Conservation (phyloP, 208 protist genomes). For the Tetramitus jugosus region DNA sequence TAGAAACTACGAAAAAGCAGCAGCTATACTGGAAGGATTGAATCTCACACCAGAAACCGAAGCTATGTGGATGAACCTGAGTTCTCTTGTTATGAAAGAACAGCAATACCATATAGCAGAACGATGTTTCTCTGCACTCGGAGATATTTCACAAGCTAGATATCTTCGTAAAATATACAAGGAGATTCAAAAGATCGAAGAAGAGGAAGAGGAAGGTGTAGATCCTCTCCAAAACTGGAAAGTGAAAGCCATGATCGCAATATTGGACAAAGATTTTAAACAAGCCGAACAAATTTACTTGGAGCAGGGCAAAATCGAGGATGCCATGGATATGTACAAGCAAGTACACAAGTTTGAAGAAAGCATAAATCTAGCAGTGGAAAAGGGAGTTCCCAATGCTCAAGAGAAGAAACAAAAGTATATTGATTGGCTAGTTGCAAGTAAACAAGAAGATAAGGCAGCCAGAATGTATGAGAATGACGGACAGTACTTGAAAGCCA, state of each 20-base stretch:
- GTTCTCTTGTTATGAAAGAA: slow-evolving; percentile 65
- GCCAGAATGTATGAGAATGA: slow-evolving; percentile 83
- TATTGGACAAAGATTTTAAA: slow-evolving; percentile 80
- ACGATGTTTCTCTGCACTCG: slow-evolving; percentile 84
- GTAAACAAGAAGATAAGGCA: slow-evolving; percentile 85
- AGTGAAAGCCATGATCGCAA: slow-evolving; percentile 67
- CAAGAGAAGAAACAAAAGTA: slow-evolving; percentile 70
- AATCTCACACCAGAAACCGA: slow-evolving; percentile 70
- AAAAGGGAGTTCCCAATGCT: slow-evolving; percentile 64
- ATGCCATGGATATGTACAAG: slow-evolving; percentile 91
- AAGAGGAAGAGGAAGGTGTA: slow-evolving; percentile 30
- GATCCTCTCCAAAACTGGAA: slow-evolving; percentile 55
- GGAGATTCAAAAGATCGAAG: slow-evolving; percentile 51
- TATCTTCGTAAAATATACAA: slow-evolving; percentile 76
- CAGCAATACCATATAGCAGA: slow-evolving; percentile 79
- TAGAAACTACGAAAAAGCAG: slow-evolving; percentile 75
- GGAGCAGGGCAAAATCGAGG: slow-evolving; percentile 76
- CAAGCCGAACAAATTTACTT: slow-evolving; percentile 81
- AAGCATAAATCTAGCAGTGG: slow-evolving; percentile 70
- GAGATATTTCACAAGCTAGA: slow-evolving; percentile 79
- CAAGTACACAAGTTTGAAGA: slow-evolving; percentile 83
- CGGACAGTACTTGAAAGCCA: slow-evolving; percentile 81
- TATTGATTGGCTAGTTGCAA: slow-evolving; percentile 87
- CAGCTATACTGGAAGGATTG: slow-evolving; percentile 74
- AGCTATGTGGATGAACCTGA: slow-evolving; percentile 85